Conservation (phyloP, 139 green algal species). For the Zygnema cylindricum region DNA sequence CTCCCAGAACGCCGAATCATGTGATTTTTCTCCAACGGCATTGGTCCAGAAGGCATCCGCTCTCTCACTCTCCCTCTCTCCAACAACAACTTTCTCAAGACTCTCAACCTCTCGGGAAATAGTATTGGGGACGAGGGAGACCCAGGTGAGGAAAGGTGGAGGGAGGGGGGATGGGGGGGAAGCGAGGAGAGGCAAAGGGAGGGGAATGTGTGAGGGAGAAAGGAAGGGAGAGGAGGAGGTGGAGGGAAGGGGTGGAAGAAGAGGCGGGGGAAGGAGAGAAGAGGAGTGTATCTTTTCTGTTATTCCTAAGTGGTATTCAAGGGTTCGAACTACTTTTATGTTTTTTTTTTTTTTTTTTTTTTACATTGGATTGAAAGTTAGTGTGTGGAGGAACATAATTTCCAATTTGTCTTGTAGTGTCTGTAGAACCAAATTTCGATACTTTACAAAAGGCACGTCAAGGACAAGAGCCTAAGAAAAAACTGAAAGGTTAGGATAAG, state of each 20-base stretch:
- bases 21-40: conserved; percentile 91
- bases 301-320: not conserved
- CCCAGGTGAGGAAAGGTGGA: not conserved
- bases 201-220: too few species aligned
- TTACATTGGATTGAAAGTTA: not conserved
- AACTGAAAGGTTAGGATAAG: not conserved
- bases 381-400: not conserved
- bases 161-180: not conserved
- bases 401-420: not conserved
- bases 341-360: not conserved
- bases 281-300: not conserved
- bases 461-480: not conserved
- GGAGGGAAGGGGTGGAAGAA: too few species aligned
- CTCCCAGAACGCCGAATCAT: too few species aligned
- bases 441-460: not conserved
- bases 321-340: not conserved
- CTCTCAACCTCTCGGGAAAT: conserved; percentile 66
- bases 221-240: too few species aligned
- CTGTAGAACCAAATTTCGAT: not conserved
- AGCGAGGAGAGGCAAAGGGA: too few species aligned
- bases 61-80: conserved; percentile 73
- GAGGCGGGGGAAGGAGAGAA: not conserved
- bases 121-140: conserved; percentile 68
- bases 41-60: conserved; percentile 74
- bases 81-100: conserved; percentile 45